Evolutionary conservation across 2,329 filamentous ascomycete species (phyloP).

Genomic region (Fusarium marasasianum): DNA sequence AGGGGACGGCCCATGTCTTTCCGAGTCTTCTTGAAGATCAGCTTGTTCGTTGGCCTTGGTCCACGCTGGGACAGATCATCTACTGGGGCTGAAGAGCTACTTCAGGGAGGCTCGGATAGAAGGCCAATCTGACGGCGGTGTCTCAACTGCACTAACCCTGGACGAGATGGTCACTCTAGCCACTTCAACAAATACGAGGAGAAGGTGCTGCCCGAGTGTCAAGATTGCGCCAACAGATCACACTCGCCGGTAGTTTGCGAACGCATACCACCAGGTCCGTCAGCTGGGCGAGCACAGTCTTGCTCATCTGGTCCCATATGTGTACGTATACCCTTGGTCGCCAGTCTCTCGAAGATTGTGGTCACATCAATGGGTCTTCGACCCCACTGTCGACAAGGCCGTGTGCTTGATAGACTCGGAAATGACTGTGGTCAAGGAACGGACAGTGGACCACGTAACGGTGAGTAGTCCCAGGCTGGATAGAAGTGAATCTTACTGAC

Average conservation of each 20-base stretch:
- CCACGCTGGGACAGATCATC: not conserved
- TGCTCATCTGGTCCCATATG: not conserved
- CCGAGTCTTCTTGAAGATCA: not conserved
- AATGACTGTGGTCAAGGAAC: not conserved
- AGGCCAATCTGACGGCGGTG: not conserved
- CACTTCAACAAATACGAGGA: not conserved
- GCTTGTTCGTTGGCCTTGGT: rapidly evolving
- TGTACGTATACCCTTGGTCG: too few relatives aligned
- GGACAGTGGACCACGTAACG: too few relatives aligned
- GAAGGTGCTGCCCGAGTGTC: not conserved
- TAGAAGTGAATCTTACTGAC: not conserved
- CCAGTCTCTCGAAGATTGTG: not conserved
- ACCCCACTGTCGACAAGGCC: rapidly evolving
- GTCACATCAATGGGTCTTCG: not conserved
- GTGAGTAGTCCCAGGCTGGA: not conserved
- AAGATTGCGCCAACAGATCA: not conserved
- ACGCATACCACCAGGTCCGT: not conserved
- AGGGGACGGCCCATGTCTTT: not conserved
- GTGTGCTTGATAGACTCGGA: not conserved
- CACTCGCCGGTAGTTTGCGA: not conserved
- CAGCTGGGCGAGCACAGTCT: not conserved
- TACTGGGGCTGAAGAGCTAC: not conserved
- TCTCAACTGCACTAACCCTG: not conserved
- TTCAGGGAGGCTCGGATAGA: not conserved
- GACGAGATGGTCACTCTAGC: not conserved